Evolutionary conservation across 2,329 filamentous ascomycete species (phyloP), one percentile per base, ranked within the genome.

Genomic region (Botryotinia calthae): DNA sequence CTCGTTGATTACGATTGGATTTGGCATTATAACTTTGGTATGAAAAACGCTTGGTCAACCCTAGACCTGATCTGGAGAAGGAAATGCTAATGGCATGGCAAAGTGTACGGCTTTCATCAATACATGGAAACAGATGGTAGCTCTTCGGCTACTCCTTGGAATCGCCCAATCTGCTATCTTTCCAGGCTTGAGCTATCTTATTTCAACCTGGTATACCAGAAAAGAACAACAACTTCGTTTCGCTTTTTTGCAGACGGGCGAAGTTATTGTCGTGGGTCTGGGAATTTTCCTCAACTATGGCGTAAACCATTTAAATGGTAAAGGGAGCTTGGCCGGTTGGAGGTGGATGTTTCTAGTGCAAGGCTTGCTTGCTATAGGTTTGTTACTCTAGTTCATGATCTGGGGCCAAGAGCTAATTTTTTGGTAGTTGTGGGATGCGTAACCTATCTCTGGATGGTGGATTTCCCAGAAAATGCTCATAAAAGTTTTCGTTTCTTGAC

Each of bases 51-150:
- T 18, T 44, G 18, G 48, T n/a, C 66, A 28, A 58, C 12, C 34
- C 44, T 2, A 20, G 5, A 4, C 40, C 37, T 12, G 1, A 37
- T 10, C 20, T 56, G 12, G 16, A 46, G 42, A 72, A 34, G 40
- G 1, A 34, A 51, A 20, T 51, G 62, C 46, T 72, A 54, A 72
- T 14, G 20, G 44, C 16, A 66, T 46, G 18, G 37, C 46, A 59
- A n/a, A 79, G 79, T 88, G 89, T 77, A 92, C 90, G 0, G 90
- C 89, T 1, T 93, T 92, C 76, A 87, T 93, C 56, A 85, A 85
- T 46, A 89, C 85, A 20, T 93, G 90, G 90, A 83, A 85, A 76
- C 86, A 92, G 79, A 92, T 93, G 90, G 90, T 93, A 72, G 88
- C 85, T 0, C 81, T 93, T 73, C 84, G 90, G 58, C 85, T 93